These are phyloP conservation scores for Saccharomycopsis sp. DNA, from an alignment of 805 yeast species.

Conservation along the genomic window DNA sequence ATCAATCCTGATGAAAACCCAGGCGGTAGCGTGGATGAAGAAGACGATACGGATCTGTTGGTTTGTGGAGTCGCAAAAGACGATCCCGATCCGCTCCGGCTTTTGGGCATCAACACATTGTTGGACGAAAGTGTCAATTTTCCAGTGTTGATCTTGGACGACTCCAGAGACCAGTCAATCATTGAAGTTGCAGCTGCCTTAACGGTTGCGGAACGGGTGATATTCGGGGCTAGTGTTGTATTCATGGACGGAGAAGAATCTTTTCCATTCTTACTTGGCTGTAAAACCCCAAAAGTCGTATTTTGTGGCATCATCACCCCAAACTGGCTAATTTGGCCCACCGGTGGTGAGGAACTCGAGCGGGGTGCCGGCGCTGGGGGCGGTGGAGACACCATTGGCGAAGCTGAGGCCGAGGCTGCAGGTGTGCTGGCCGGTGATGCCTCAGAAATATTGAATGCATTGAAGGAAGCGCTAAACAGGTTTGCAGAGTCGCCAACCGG, in stretches of 20 bases:
- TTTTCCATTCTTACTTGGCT: neutral
- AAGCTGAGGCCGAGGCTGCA: too few species aligned
- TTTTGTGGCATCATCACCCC: too few species aligned
- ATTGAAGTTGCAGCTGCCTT: constrained; percentile 1
- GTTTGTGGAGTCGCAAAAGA: neutral
- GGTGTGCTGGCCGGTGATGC: too few species aligned
- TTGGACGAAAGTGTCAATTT: constrained; percentile 13
- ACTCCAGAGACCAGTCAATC: constrained; percentile 24
- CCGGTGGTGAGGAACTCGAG: too few species aligned
- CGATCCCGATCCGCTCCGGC: neutral
- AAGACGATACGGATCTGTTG: constrained; percentile 4
- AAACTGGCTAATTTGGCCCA: too few species aligned
- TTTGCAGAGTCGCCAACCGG: too few species aligned
- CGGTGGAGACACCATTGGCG: too few species aligned
- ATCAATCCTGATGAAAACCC: constrained; percentile 33
- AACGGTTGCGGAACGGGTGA: neutral
- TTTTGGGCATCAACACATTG: constrained; percentile 7
- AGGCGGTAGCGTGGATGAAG: constrained; percentile 29
- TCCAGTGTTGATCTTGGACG: constrained; percentile 17
- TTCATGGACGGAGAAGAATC: constrained; percentile 3
- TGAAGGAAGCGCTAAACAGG: too few species aligned
- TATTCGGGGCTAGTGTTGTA: neutral
- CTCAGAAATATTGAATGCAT: too few species aligned
- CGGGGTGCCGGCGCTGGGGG: too few species aligned
- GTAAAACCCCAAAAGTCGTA: constrained; percentile 1